These are phyloP conservation scores for Xylaria digitata DNA, from an alignment of 2,329 filamentous ascomycete genomes.

Conservation along the genomic window DNA sequence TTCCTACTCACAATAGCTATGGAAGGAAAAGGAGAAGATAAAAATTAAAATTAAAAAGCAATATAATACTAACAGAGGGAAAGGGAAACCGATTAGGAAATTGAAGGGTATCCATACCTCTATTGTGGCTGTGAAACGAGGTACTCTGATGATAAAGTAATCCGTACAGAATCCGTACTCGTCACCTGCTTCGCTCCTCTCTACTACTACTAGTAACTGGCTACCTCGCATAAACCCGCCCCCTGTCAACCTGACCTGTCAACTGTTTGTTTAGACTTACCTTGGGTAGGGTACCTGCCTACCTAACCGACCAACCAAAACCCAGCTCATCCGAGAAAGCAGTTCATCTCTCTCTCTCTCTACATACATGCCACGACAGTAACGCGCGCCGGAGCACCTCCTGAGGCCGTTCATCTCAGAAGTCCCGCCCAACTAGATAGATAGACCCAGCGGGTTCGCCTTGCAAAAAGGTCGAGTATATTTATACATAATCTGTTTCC, in stretches of 20 bases:
- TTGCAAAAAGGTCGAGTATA: background rate
- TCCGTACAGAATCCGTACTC: no score
- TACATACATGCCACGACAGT: conserved; percentile 18
- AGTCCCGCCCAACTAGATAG: background rate
- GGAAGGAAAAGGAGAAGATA: no score
- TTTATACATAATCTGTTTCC: background rate
- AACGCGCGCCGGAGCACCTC: conserved; percentile 12
- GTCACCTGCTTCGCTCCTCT: background rate
- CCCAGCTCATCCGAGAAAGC: conserved; percentile 15
- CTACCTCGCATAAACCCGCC: background rate
- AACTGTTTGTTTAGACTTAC: conserved; percentile 1
- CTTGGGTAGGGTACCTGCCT: background rate
- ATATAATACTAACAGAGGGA: no score
- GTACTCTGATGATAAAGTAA: no score
- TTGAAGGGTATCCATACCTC: no score
- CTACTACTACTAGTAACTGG: background rate
- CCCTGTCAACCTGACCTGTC: background rate
- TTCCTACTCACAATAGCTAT: no score
- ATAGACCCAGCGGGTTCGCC: background rate
- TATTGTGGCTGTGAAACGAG: no score
- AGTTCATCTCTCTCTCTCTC: background rate
- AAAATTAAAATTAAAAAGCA: no score
- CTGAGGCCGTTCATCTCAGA: conserved; percentile 1
- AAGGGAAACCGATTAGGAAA: no score
- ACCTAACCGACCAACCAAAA: conserved; percentile 1